Evolutionary conservation across 495 filamentous ascomycete genomes (phyloP).

Genomic region (Hyaloscypha bicolor): DNA sequence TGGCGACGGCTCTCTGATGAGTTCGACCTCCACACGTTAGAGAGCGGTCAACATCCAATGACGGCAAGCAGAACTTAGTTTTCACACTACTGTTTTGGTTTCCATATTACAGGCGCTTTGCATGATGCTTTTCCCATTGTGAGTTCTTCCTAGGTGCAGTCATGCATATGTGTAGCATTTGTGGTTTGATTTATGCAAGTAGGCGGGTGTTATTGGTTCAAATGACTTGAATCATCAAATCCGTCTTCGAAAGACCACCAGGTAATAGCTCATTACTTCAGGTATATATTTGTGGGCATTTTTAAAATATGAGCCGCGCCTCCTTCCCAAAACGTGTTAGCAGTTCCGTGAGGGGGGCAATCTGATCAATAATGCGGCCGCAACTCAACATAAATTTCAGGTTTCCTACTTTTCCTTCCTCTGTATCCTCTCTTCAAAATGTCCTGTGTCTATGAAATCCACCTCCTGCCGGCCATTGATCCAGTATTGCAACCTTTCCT

Average conservation of each 20-base stretch:
- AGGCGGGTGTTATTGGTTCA: no score
- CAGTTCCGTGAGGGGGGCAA: neutral
- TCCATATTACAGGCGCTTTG: no score
- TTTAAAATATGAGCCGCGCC: neutral
- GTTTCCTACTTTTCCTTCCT: neutral
- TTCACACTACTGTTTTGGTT: neutral
- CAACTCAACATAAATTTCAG: neutral
- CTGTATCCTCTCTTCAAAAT: conserved; percentile 3
- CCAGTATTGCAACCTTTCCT: conserved; percentile 22
- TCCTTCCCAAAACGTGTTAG: neutral
- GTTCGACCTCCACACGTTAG: neutral
- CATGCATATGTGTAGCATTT: no score
- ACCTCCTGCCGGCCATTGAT: conserved; percentile 21
- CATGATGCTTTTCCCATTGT: no score
- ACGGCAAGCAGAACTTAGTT: neutral
- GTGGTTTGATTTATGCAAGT: no score
- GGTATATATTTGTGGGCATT: no score
- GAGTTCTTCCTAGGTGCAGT: no score
- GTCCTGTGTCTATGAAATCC: conserved; percentile 20
- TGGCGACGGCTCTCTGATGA: neutral
- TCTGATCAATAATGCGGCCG: neutral
- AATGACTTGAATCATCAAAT: no score
- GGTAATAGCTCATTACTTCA: no score
- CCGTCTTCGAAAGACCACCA: no score
- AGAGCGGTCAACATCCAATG: neutral